Percentiles rank a stretch among this genome's conserved stretches.
These are phyloP conservation scores for Suillus discolor DNA, from an alignment of 768 basidiomycete species.

Conservation along the genomic window DNA sequence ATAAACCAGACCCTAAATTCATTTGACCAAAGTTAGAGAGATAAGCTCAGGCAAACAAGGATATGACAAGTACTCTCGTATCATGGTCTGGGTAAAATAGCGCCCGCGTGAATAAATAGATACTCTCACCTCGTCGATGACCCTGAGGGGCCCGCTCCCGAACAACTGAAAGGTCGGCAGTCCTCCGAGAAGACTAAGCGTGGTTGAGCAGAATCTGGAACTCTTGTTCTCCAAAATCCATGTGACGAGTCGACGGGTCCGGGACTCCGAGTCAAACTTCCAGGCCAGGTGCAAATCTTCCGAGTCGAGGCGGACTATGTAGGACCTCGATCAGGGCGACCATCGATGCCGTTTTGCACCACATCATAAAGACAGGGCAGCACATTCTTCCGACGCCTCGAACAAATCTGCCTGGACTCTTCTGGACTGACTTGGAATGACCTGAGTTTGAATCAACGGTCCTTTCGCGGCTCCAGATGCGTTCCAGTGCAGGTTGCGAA, in stretches of 20 bases:
- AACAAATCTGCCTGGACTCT: neutral
- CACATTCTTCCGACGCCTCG: neutral
- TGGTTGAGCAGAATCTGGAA: neutral
- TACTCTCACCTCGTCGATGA: neutral
- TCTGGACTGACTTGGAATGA: neutral
- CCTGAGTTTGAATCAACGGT: neutral
- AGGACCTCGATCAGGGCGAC: no score
- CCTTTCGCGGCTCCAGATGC: neutral
- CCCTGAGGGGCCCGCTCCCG: neutral
- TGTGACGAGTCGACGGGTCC: neutral
- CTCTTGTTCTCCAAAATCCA: neutral
- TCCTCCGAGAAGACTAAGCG: neutral
- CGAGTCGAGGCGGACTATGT: neutral
- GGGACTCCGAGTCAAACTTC: neutral
- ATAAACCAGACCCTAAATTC: neutral
- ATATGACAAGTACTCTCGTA: neutral
- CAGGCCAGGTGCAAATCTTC: neutral
- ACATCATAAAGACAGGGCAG: neutral
- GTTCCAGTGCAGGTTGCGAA: neutral
- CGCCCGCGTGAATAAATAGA: neutral
- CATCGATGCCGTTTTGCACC: neutral
- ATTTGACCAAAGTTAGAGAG: neutral
- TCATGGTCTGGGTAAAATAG: neutral
- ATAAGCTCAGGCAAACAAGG: neutral
- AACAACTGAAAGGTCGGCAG: neutral